These are phyloP conservation scores for Naganishia friedmannii DNA, from an alignment of 768 basidiomycete genomes.

Conservation along the genomic window DNA sequence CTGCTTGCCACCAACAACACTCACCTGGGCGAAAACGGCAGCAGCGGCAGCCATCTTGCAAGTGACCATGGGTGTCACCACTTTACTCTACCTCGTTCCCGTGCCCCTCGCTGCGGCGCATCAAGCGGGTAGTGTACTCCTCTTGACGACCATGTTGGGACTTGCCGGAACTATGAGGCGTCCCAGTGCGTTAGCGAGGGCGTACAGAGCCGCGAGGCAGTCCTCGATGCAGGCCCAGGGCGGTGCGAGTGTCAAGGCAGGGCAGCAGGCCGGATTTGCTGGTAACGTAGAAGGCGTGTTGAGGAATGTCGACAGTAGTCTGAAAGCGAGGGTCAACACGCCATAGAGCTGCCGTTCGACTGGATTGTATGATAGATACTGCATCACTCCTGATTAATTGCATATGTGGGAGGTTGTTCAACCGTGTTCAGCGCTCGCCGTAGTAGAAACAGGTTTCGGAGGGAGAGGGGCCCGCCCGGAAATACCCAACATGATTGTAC, in stretches of 20 bases:
- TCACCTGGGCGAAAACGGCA: constrained; percentile 66
- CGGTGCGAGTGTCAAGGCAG: neutral
- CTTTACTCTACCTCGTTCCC: constrained; percentile 87
- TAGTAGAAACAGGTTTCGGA: no score
- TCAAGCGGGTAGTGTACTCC: constrained; percentile 87
- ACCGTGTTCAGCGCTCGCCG: no score
- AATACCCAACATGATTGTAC: no score
- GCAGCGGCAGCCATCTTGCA: constrained; percentile 59
- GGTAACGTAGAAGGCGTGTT: neutral
- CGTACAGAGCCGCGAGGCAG: constrained; percentile 36
- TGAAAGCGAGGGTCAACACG: constrained; percentile 26
- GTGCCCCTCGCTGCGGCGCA: constrained; percentile 87
- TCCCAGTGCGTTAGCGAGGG: constrained; percentile 65
- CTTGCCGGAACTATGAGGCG: constrained; percentile 67
- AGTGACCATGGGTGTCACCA: constrained; percentile 71
- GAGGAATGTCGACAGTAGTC: constrained; percentile 24
- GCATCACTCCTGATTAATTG: no score
- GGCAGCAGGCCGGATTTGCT: neutral
- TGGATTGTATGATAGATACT: no score
- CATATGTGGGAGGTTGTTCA: no score
- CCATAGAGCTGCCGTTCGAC: constrained; percentile 16
- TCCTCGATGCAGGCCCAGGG: neutral
- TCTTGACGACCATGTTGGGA: constrained; percentile 79
- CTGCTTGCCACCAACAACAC: constrained; percentile 63
- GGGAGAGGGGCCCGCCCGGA: no score